Evolutionary conservation across 2,329 filamentous ascomycete genomes (phyloP), one percentile per base, ranked within the genome.

Genomic region (Chrysosporium queenslandicum): DNA sequence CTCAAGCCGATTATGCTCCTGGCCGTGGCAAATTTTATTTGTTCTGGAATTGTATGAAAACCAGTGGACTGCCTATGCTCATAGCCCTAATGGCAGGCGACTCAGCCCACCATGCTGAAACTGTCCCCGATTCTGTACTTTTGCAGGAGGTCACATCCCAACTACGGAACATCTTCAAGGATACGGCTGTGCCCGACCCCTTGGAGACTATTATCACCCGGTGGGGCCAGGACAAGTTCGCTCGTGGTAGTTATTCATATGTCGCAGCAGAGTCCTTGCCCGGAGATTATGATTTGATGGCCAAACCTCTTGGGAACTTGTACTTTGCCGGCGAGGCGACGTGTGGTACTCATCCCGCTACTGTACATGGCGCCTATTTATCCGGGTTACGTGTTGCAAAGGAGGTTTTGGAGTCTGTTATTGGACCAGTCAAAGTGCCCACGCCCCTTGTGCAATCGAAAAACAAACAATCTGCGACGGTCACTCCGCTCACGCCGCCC

Each of bases 291-390:
- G 87, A 97, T 65, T 74, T 81, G 29, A 95, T 98, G 87, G 88
- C 92, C 1, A 79, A 80, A 46, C 75, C 86, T 0, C 76, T 96
- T 29, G 90, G 88, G 29, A 94, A 94, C 58, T 74, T 98, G 7
- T 87, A 91, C 68, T 98, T 98, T 68, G 92, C 91, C 14, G 92
- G 92, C 45, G 92, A 98, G 69, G 92, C 95, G 55, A 98, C 94
- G 0, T 96, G 87, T 60, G 89, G 87, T 43, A 95, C 89, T 0
- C 90, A 98, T 65, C 92, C 94, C 11, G 92, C 94, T 29, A 98
- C 92, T 1, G 92, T 98, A 0, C 92, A 98, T 60, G 92, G 92
- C 4, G 94, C 92, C 7, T 98, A 97, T 64, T 74, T 98, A 3
- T 96, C 92, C 1, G 94, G 92, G 2, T 75, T 98, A 4, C 83